Base-by-base conservation (phyloP, 768 basidiomycete species). In the Termitomyces sp. region DNA sequence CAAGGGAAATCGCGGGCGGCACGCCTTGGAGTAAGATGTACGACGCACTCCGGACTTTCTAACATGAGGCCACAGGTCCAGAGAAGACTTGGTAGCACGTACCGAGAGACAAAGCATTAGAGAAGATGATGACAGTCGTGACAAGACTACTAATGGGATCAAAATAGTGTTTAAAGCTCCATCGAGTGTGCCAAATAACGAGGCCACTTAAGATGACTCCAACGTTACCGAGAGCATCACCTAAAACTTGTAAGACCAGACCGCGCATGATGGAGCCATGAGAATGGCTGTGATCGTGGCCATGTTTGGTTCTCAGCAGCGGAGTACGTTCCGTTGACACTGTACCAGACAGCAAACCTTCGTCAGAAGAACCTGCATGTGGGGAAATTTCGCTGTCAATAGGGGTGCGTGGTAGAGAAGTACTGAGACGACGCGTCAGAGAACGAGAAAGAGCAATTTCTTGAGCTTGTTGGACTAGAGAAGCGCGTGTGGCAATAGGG, bases 181-280 rank as follows among this genome's bases (percentile, higher is more conserved):
- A 95, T 26, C 83, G 75, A 1, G 89, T 87, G 57, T 90, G 81
- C 94, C 93, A 95, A 67, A 99, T 97, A 68, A 98, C 77, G 12
- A 98, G 82, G 56, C 97, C 97, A 4, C 95, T 92, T 36, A 88
- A 86, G 59, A 99, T 97, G 60, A 99, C 97, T 53, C 97, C 97
- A 60, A 98, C 91, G 71, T 99, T 98, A 51, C 97, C 97, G 26
- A 99, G 81, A 55, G 96, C 96, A 75, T 99, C 96, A 34, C 96
- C 96, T 46, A 99, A 71, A 39, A 98, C 97, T 70, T 99, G 97
- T 29, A 99, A 73, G 34, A 98, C 77, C 1, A 99, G 79, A 31
- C 94, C 97, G 20, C 79, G 88, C 95, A 98, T 98, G 73, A 99
- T 98, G 0, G 88, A 92, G 0, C 86, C 87, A 65, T 86, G 84